These are phyloP conservation scores for Trichoderma atrobrunneum DNA, from an alignment of 2,329 filamentous ascomycete genomes.

Conservation along the genomic window DNA sequence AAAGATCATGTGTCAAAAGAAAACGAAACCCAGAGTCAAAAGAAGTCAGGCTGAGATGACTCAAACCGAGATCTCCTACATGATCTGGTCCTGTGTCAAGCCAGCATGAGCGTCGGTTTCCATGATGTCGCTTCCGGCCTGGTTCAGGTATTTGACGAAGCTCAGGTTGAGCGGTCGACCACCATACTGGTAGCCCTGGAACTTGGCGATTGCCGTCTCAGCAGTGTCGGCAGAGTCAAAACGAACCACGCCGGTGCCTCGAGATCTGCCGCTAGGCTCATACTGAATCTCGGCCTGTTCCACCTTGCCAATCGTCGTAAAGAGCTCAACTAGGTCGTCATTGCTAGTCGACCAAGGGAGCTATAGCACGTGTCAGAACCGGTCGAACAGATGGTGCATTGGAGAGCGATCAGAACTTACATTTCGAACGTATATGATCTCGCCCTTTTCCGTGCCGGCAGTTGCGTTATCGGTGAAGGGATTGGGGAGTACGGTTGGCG, in stretches of 20 bases:
- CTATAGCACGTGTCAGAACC: slow-evolving; percentile 43
- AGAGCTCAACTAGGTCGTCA: slow-evolving; percentile 92
- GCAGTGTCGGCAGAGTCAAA: slow-evolving; percentile 82
- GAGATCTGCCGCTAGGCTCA: slow-evolving; percentile 91
- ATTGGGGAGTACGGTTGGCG: slow-evolving; percentile 63
- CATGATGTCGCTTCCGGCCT: slow-evolving; percentile 69
- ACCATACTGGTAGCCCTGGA: slow-evolving; percentile 96
- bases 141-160: slow-evolving; percentile 88
- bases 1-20: not conserved
- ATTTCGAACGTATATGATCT: slow-evolving; percentile 93
- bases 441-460: slow-evolving; percentile 76
- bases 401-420: slow-evolving; percentile 54
- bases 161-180: slow-evolving; percentile 89
- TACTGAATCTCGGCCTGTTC: slow-evolving; percentile 99
- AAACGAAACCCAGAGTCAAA: not conserved
- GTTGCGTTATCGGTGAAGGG: slow-evolving; percentile 93
- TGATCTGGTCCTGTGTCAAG: slow-evolving; percentile 96
- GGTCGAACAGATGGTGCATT: not conserved
- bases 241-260: slow-evolving; percentile 93
- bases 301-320: slow-evolving; percentile 96
- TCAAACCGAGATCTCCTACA: slow-evolving; percentile 53
- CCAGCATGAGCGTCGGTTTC: slow-evolving; percentile 73
- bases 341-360: slow-evolving; percentile 99
- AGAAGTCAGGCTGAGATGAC: not conserved
- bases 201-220: slow-evolving; percentile 93